Base-by-base conservation (phyloP, 2,329 filamentous ascomycete species). In the Verticillium tricorpus region DNA sequence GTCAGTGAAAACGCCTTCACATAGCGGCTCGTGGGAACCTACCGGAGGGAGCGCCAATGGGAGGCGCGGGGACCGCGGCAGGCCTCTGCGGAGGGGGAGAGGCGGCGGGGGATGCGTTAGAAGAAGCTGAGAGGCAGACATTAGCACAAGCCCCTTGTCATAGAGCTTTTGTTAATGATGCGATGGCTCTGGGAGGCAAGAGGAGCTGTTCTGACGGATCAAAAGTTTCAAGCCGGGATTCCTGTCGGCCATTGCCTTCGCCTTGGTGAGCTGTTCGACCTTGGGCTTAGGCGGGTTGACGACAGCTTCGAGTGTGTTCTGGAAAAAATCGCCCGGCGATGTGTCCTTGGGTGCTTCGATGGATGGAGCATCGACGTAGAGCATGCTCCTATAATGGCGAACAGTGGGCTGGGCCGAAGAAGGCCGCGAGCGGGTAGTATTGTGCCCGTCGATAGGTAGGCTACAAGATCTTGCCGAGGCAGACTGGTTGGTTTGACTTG, bases 311-410 rank as follows among this genome's bases (percentile, higher is more conserved):
- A 60, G 28, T 62, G 61, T 56, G 40, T 70, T 68, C 56, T 74
- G 65, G 62, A 78, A 79, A 56, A 84, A 75, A 70, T 83, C 81
- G 28, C 80, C 78, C 66, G 79, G 81, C 12, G 75, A 76, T 65
- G 82, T 74, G 37, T 77, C 77, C 59, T 75, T 76, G 64, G 77
- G 71, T 5, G 77, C 74, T 8, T 72, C 75, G 28, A 84, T 73
- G 62, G 67, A 80, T 14, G 82, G 81, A 2, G 79, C 76, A 32
- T 82, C 82, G 19, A 85, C 73, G 56, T 82, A 78, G 22, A 85
- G 74, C 83, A 86, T 82, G 70, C 82, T 86, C 63, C 80, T 77
- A 66, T 79, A 83, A 54, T 75, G 74, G 7, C 66, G 74, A 39
- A 69, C 61, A 5, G 66, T 68, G 22, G 67, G 61, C 2, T 65